Evolutionary conservation across 169 alveolate species (phyloP).

Genomic region (Plasmodium vinckei): DNA sequence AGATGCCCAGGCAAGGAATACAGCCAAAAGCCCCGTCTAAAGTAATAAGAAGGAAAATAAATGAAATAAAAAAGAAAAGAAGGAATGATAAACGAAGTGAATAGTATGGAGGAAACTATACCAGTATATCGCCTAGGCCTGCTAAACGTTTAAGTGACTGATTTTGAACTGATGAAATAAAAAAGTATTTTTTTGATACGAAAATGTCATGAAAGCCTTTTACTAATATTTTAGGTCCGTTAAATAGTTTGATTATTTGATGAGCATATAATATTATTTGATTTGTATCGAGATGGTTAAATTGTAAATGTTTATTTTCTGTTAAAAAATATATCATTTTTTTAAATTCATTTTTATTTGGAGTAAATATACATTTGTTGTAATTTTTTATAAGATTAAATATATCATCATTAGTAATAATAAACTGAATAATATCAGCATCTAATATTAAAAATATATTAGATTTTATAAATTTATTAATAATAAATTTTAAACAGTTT

Average conservation of each 20-base stretch:
- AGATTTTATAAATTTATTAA: slow-evolving; percentile 26
- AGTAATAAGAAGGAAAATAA: slow-evolving; percentile 7
- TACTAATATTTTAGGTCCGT: slow-evolving; percentile 50
- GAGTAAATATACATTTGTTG: slow-evolving; percentile 41
- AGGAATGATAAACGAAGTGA: background rate
- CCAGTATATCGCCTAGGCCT: slow-evolving; percentile 60
- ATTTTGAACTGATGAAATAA: slow-evolving; percentile 19
- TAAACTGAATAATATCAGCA: slow-evolving; percentile 59
- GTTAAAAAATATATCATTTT: slow-evolving; percentile 31
- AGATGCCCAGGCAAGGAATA: slow-evolving; percentile 83
- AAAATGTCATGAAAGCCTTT: slow-evolving; percentile 48
- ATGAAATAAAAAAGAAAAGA: background rate
- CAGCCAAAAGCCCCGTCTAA: slow-evolving; percentile 87
- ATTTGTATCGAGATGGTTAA: background rate
- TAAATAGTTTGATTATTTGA: slow-evolving; percentile 9
- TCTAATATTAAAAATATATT: slow-evolving; percentile 46
- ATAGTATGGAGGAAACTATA: background rate
- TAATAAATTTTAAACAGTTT: slow-evolving; percentile 17
- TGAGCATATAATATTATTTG: slow-evolving; percentile 18
- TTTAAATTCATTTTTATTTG: slow-evolving; percentile 55
- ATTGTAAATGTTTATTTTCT: slow-evolving; percentile 8
- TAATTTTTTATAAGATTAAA: slow-evolving; percentile 30
- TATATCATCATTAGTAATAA: slow-evolving; percentile 11
- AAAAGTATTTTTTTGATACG: slow-evolving; percentile 33
- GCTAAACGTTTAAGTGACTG: slow-evolving; percentile 40